Evolutionary conservation across 2,329 filamentous ascomycete genomes (phyloP).

Genomic region (Talaromyces funiculosus): DNA sequence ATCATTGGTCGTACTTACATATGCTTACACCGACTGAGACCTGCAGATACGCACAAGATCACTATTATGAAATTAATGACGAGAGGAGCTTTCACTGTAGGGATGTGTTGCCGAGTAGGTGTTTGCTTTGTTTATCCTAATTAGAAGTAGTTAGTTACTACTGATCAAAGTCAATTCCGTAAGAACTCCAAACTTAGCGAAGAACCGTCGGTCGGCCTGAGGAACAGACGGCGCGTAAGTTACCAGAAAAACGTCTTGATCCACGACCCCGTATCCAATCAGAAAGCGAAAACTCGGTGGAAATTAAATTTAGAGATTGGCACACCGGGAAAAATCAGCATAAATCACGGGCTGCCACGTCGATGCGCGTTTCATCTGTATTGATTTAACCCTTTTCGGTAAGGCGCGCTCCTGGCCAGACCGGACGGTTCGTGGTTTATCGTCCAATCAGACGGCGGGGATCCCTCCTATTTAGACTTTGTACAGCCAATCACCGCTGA

Average conservation of each 20-base stretch:
- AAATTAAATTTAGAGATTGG: not conserved
- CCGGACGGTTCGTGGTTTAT: not conserved
- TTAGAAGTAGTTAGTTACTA: too few species aligned
- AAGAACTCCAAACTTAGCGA: too few species aligned
- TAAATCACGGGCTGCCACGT: not conserved
- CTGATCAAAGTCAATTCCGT: too few species aligned
- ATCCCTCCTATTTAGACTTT: not conserved
- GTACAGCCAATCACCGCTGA: not conserved
- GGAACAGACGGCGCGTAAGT: not conserved
- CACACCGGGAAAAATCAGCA: not conserved
- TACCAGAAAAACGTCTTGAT: not conserved
- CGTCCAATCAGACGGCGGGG: not conserved
- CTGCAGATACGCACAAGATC: not conserved
- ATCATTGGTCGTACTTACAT: not conserved
- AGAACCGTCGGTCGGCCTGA: too few species aligned
- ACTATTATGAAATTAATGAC: not conserved
- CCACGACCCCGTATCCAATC: not conserved
- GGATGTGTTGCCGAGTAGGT: not conserved
- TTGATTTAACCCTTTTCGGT: conserved; percentile 2
- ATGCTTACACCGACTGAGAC: not conserved
- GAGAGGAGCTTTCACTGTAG: not conserved
- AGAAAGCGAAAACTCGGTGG: not conserved
- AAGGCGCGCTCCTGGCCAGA: not conserved
- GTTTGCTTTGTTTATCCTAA: not conserved
- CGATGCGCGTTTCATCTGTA: conserved; percentile 3